Evolutionary conservation across 805 yeast genomes (phyloP), one percentile per base, ranked within the genome.

Genomic region (Phaffomyces antillensis): DNA sequence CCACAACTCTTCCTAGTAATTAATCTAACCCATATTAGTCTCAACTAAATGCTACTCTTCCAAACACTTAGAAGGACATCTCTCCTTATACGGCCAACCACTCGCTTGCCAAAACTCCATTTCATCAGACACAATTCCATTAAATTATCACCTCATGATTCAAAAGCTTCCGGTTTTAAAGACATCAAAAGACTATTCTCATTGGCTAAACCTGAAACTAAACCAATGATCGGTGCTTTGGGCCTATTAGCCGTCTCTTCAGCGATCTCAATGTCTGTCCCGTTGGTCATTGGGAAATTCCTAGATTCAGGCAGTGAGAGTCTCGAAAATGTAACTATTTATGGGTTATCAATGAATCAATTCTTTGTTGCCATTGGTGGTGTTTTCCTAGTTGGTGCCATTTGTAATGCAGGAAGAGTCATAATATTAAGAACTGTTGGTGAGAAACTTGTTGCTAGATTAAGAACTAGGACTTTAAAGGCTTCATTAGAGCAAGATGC

Each of bases 401-500:
- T 74, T 15, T 86, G 96, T 8, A 87, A 90, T 57, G 83, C 81
- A 55, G 89, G 90, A 9, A 75, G 98, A 53, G 76, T 85, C n/a
- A 73, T 84, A 35, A 65, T 86, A 13, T 67, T 91, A 58, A 76
- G 90, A 52, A 70, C 81, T 2, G 85, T 86, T 12, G 96, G 97
- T 43, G 98, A 91, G 63, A 74, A 86, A 50, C 69, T 91, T 33
- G 95, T 90, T 49, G 91, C 96, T 9, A 74, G 93, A 47, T 66
- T 91, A 50, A 74, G 98, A 55, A 73, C 91, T 10, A 73, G 86
- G 44, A 77, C 91, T 33, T 78, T 88, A 62, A 77, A 78, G 57
- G 86, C 83, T 40, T 77, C 91, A 15, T 71, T 91, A 45, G 79
- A 79, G 39, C 96, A 90, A 60, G 96, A 90, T 62, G 81, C 95